Base-by-base conservation (phyloP, 148 eudicot species). In the Heliamphora exappendiculata region DNA sequence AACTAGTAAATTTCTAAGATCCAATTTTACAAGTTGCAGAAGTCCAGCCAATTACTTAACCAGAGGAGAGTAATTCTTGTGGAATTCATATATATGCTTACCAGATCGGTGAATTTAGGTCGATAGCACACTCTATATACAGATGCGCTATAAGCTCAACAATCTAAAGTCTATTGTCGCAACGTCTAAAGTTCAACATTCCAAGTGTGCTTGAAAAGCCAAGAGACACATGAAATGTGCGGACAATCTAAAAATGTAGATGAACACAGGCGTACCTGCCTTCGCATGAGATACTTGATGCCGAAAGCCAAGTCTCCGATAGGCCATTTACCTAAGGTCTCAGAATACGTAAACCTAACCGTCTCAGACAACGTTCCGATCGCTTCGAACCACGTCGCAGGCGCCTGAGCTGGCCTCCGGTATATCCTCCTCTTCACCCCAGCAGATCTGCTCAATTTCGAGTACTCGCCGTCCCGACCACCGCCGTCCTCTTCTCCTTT, bases 311-410 rank as follows among this genome's bases (percentile, higher is more conserved):
- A 84, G 51, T 94, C 98, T 12, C 91, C 98, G 39, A 94, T 87
- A 58, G 98, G 98, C 98, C 98, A 94, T 74, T 94, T 94, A 65
- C 97, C 98, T 53, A 94, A 67, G 7, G 98, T 94, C 82, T 94
- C 98, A 0, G 98, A 82, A 76, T 91, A 94, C 53, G 95, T 90
- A 78, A 94, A 94, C 84, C 93, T 82, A 66, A 94, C 80, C 39
- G 98, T 94, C 64, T 91, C 98, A 34, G 97, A 84, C 72, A 94
- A 73, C 63, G 92, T 94, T 9, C 80, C 75, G 37, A 94, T 87
- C 73, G 98, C 85, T 78, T 94, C 98, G 9, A 90, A 69, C 98
- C 98, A 94, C 44, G 97, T 94, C 42, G 95, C 94, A 72, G 98
- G 98, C 76, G 98, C 97, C 76, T 94, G 95, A 65, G 89, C 95